Evolutionary conservation across 257 asterid genomes (phyloP).

Genomic region (Nicotiana otophora): DNA sequence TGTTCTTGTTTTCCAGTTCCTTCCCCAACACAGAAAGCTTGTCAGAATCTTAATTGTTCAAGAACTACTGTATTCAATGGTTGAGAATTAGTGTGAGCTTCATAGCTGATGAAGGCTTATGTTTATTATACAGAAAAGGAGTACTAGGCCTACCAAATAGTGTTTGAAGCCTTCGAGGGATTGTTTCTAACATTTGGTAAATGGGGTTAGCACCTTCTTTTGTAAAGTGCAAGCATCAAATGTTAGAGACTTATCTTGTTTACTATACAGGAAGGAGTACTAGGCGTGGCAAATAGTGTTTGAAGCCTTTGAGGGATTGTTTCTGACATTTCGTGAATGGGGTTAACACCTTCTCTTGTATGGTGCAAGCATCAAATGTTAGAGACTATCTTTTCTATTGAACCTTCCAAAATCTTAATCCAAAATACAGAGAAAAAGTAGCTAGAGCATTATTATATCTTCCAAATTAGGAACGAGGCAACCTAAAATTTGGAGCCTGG

Average conservation of each 20-base stretch:
- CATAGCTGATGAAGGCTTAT: background rate
- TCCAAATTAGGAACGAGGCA: background rate
- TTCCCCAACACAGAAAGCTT: background rate
- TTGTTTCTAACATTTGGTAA: background rate
- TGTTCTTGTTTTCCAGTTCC: background rate
- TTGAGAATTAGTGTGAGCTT: background rate
- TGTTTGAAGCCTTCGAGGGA: background rate
- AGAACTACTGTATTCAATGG: background rate
- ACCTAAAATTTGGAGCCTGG: background rate
- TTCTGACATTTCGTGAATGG: background rate
- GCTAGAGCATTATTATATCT: background rate
- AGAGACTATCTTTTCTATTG: background rate
- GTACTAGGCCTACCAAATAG: background rate
- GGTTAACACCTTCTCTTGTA: background rate
- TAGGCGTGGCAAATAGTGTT: background rate
- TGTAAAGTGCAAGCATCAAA: background rate
- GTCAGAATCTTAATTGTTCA: background rate
- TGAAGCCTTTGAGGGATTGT: background rate
- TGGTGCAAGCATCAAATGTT: background rate
- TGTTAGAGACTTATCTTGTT: background rate
- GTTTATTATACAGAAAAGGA: background rate
- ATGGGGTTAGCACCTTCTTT: background rate
- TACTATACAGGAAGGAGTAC: background rate
- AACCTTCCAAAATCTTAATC: background rate
- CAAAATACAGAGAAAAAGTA: background rate